Conservation (phyloP, 2,329 filamentous ascomycete genomes). For the Ambrosiella xylebori region DNA sequence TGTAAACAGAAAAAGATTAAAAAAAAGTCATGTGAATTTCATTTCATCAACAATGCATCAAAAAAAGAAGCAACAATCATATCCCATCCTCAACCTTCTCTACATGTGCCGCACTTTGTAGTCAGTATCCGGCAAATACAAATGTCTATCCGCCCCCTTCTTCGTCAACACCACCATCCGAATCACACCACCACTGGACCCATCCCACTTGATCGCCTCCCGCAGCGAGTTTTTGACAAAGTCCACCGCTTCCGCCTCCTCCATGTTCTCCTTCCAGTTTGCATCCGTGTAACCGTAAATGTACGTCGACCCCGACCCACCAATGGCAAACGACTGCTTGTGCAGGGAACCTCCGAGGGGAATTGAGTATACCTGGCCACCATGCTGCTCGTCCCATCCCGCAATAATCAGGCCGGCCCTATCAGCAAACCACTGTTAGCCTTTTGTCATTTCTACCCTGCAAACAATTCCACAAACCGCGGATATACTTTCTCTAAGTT, state of each 20-base stretch:
- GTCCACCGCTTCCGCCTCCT: conserved; percentile 69
- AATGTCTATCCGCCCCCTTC: conserved; percentile 75
- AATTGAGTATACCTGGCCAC: conserved; percentile 94
- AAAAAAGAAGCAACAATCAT: not conserved
- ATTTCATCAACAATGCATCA: not conserved
- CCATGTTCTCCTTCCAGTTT: conserved; percentile 91
- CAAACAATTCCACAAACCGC: too few relatives aligned
- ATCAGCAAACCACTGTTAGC: not conserved
- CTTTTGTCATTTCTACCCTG: not conserved
- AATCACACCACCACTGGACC: conserved; percentile 94
- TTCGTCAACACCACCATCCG: conserved; percentile 91
- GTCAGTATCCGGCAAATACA: conserved; percentile 85
- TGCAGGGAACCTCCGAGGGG: conserved; percentile 90
- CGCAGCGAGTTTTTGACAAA: conserved; percentile 85
- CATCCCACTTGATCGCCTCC: conserved; percentile 99
- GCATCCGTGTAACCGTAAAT: conserved; percentile 98
- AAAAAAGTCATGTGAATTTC: too few relatives aligned
- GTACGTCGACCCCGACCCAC: conserved; percentile 93
- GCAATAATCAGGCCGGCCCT: conserved; percentile 96
- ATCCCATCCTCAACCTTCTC: conserved; percentile 15
- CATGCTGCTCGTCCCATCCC: conserved; percentile 90
- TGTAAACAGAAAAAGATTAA: too few relatives aligned
- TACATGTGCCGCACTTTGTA: conserved; percentile 59
- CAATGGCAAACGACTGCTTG: conserved; percentile 92
- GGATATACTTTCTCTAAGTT: too few relatives aligned